Conservation (phyloP, 305 asterid species). For the Ilex paraguariensis region DNA sequence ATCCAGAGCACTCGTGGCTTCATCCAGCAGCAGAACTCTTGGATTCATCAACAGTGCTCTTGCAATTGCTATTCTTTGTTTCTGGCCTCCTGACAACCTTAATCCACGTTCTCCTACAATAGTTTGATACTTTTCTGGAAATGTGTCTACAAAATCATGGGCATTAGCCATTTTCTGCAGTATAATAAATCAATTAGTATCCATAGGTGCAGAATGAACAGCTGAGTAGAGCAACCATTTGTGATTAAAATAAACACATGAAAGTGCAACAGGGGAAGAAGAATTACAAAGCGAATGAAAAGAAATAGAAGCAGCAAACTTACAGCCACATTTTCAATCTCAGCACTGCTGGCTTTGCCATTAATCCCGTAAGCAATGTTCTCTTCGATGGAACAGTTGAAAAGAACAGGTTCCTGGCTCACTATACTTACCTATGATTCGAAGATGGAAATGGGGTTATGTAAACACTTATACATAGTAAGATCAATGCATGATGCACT, state of each 20-base stretch:
- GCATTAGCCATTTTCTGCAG: conserved; percentile 85
- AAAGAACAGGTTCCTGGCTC: conserved; percentile 90
- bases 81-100: conserved; percentile 89
- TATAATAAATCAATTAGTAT: not conserved
- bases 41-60: conserved; percentile 84
- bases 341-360: conserved; percentile 60
- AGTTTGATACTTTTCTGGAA: conserved; percentile 66
- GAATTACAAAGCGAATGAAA: not conserved
- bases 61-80: conserved; percentile 83
- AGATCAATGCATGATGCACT: too few species aligned
- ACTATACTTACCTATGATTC: conserved; percentile 63
- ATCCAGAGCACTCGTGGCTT: conserved; percentile 81
- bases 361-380: conserved; percentile 78
- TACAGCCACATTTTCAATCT: conserved; percentile 74
- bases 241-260: too few species aligned
- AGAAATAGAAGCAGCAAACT: conserved; percentile 15
- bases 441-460: too few species aligned
- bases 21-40: conserved; percentile 66
- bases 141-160: conserved; percentile 59
- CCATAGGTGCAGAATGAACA: not conserved
- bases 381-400: conserved; percentile 82
- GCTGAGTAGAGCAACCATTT: not conserved
- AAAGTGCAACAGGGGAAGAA: not conserved
- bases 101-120: conserved; percentile 80
- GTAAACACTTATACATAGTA: too few species aligned